phyloP scores from a whole-genome alignment of 371 early-diverging fungal species.

The Fennellomyces sp. region DNA sequence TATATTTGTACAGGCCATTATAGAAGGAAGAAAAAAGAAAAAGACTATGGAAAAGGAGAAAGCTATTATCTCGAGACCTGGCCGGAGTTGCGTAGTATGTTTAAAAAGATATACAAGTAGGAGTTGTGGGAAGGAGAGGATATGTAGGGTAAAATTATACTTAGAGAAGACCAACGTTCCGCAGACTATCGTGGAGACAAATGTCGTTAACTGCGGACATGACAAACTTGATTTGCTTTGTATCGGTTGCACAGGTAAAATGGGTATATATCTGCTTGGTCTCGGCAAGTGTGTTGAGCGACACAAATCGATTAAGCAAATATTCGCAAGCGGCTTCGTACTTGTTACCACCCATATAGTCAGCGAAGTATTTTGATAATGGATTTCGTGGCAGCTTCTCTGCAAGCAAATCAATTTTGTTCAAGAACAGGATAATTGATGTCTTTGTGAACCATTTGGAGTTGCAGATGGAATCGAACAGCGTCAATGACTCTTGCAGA shows the following conservation, averaged over 20 bases:
- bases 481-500: slow-evolving; percentile 59
- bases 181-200: slow-evolving; percentile 63
- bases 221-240: slow-evolving; percentile 77
- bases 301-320: slow-evolving; percentile 45
- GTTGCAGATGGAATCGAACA: slow-evolving; percentile 83
- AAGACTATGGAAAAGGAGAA: too few relatives aligned
- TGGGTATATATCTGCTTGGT: slow-evolving; percentile 56
- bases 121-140: not conserved
- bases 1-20: too few relatives aligned
- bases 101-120: not conserved
- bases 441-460: slow-evolving; percentile 79
- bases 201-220: slow-evolving; percentile 80
- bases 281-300: slow-evolving; percentile 40
- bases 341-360: slow-evolving; percentile 70
- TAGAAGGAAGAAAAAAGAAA: too few relatives aligned
- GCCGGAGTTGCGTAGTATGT: too few relatives aligned
- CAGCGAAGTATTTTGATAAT: slow-evolving; percentile 69
- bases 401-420: slow-evolving; percentile 83
- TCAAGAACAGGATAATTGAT: slow-evolving; percentile 82
- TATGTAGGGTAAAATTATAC: not conserved
- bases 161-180: slow-evolving; percentile 68
- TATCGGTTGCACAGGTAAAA: slow-evolving; percentile 67
- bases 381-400: slow-evolving; percentile 69
- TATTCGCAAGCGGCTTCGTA: slow-evolving; percentile 66
- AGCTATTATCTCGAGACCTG: too few relatives aligned